Base-by-base conservation (phyloP, 805 yeast species). In the Teunomyces kruisii region DNA sequence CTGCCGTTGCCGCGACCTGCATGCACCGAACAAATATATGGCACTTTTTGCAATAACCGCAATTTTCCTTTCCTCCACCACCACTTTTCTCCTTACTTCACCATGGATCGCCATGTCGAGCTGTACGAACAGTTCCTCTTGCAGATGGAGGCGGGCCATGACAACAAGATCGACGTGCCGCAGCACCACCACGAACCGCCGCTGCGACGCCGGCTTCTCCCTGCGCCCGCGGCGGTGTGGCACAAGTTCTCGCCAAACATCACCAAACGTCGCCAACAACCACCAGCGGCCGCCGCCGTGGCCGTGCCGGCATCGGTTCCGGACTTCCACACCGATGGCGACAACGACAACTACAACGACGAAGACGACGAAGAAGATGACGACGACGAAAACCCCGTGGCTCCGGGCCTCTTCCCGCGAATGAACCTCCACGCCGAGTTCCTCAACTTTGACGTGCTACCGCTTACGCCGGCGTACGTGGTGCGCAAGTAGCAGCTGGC, bases 371-470 rank as follows among this genome's bases (percentile, higher is more conserved):
- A 46, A n/a, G n/a, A n/a, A n/a, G n/a, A n/a, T n/a, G n/a, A 43
- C 16, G 19, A 39, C 30, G 43, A 44, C 24, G 44, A 46, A n/a
- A 63, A 68, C 39, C 68, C 66, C 3, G 54, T 67, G 3, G 68
- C 51, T 2, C 74, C 74, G 0, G 72, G 70, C 2, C 54, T 70
- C 6, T 70, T 69, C 45, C 75, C 75, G 3, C 44, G 47, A 15
- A 55, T 67, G 70, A 48, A 35, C 15, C 22, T 35, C 27, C 17
- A 22, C 28, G 19, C 9, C 27, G 37, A 35, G 48, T 67, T 68
- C 40, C 53, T 59, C 49, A 54, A 47, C 29, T 52, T 62, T 26
- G 58, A 58, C 28, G 43, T 46, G 39, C 51, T 69, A 10, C 68
- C 72, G 1, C 46, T 65, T 16, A 55, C 54, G 35, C 72, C 71